A percentile compares a stretch with the other conserved stretches of the same genome.
phyloP scores from a whole-genome alignment of 148 eudicot genomes.

The Cornus kousa region DNA sequence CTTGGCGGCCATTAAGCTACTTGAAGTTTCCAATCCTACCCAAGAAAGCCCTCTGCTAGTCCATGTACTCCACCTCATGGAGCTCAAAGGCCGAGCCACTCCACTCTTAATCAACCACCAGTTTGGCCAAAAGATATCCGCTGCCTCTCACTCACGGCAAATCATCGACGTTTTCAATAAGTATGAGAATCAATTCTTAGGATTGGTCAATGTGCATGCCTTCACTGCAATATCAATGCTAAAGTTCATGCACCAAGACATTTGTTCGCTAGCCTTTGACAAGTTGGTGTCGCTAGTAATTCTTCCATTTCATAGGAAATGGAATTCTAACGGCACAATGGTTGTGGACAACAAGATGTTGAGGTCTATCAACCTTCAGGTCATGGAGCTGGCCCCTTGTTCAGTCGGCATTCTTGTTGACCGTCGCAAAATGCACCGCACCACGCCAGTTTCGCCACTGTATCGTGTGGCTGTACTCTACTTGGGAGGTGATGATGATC shows the following conservation, averaged over 20 bases:
- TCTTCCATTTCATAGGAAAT: constrained; percentile 40
- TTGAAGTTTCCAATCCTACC: constrained; percentile 22
- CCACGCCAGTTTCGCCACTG: background rate
- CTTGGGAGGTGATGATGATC: constrained; percentile 28
- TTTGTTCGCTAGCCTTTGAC: constrained; percentile 34
- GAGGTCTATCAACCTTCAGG: constrained; percentile 19
- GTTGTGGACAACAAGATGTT: constrained; percentile 11
- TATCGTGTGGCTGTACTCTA: constrained; percentile 7
- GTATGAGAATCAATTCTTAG: constrained; percentile 11
- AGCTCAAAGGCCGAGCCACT: too few species aligned
- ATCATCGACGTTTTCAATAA: constrained; percentile 17
- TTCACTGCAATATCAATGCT: constrained; percentile 28
- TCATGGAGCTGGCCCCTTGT: constrained; percentile 31
- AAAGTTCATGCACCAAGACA: constrained; percentile 39
- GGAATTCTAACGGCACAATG: constrained; percentile 37
- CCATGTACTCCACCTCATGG: constrained; percentile 7
- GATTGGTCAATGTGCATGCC: constrained; percentile 18
- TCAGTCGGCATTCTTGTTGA: constrained; percentile 33
- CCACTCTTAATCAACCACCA: too few species aligned
- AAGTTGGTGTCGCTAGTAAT: constrained; percentile 30
- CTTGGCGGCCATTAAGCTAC: constrained; percentile 16
- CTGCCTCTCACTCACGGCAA: constrained; percentile 8
- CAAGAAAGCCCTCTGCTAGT: constrained; percentile 24
- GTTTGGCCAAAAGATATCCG: too few species aligned
- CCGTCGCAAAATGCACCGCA: constrained; percentile 25